Base-by-base conservation (phyloP, 2,329 filamentous ascomycete species). In the Claviceps africana region DNA sequence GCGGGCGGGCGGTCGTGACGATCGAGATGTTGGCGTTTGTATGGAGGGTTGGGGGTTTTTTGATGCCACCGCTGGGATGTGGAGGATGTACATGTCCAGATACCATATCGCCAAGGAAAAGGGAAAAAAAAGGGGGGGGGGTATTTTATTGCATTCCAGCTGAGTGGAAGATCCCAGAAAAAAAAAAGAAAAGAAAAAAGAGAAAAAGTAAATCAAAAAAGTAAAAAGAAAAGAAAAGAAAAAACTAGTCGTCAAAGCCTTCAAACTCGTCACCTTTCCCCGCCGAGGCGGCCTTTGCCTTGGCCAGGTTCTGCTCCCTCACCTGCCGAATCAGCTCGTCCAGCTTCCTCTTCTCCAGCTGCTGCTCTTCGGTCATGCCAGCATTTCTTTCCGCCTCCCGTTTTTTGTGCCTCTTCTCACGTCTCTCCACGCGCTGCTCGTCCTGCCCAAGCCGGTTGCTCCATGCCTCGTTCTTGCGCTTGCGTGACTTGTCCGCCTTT, bases 341-440 rank as follows among this genome's bases (percentile, higher is more conserved):
- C 13, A 88, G 73, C 64, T 86, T 78, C 58, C 67, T 72, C 58
- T 81, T 74, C 64, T 83, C 76, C 35, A 73, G 67, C 67, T 76
- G 82, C 66, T 89, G 81, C 53, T 81, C 79, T 3, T 84, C 80
- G n/a, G 80, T 86, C 79, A 91, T 82, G 54, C 72, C 75, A 31
- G 78, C 75, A 62, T 75, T 69, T 56, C 72, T 72, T 64, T 83
- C 79, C 10, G 79, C 78, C 56, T 89, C 83, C 54, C 77, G 75
- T 64, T 76, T 79, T 59, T 78, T 75, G 55, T 74, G 75, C 62
- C 79, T 80, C 71, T 81, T 83, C 58, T 86, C 83, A 51, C 81
- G 72, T 54, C 81, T 75, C 58, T 74, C 75, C 48, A 75, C 72
- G 50, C 82, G 79, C 54, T 77, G 70, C 25, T 82, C 82, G 60